Percentiles rank a stretch among this genome's conserved stretches.
Conservation (phyloP, 202 grass and related monocot species). For the Digitaria exilis region DNA sequence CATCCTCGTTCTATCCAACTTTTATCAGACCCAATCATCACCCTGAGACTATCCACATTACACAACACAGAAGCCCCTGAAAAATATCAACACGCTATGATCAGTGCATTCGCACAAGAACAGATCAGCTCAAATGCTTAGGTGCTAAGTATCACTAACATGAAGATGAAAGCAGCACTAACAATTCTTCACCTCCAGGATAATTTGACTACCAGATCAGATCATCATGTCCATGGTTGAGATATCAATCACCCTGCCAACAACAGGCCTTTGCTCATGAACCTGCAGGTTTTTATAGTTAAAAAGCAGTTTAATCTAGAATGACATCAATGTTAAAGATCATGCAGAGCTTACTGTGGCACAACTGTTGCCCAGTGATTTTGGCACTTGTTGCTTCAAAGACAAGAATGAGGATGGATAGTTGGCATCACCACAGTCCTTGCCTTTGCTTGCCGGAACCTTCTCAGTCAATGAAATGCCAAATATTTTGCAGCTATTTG, state of each 20-base stretch:
- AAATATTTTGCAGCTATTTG: constrained; percentile 75
- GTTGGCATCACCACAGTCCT: constrained; percentile 34
- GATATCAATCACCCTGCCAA: constrained; percentile 66
- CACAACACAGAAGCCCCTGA: background rate
- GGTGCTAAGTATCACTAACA: constrained; percentile 35
- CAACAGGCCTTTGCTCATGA: constrained; percentile 76
- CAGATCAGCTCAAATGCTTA: background rate
- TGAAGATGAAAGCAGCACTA: background rate
- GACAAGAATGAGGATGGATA: constrained; percentile 40
- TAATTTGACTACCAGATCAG: constrained; percentile 29
- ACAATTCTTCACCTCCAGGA: constrained; percentile 41
- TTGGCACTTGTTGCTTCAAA: constrained; percentile 52
- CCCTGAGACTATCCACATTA: background rate
- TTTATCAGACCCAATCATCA: background rate
- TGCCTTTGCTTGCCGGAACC: constrained; percentile 47
- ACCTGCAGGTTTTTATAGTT: constrained; percentile 49
- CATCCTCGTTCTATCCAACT: background rate
- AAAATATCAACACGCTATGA: background rate
- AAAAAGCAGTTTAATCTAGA: constrained; percentile 30
- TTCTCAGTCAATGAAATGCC: constrained; percentile 70
- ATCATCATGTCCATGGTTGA: constrained; percentile 64
- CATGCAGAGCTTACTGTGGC: constrained; percentile 50
- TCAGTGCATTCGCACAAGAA: background rate
- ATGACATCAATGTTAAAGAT: background rate
- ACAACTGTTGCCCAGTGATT: constrained; percentile 61